Percentiles rank a stretch among this genome's conserved stretches.
phyloP scores from a whole-genome alignment of 768 basidiomycete species.

The Leucogyrophana mollusca region DNA sequence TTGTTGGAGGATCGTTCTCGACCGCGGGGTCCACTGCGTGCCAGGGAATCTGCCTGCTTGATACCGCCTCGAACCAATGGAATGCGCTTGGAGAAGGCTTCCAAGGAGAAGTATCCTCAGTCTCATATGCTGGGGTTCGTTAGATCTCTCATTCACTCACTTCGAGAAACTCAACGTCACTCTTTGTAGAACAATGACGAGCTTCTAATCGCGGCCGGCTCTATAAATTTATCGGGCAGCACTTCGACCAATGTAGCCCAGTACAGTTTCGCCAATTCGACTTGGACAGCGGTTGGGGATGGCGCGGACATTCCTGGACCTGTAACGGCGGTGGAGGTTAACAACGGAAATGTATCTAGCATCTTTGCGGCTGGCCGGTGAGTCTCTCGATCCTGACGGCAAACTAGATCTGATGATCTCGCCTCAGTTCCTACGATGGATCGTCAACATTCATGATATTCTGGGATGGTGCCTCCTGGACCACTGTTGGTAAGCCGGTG shows the following conservation, averaged over 20 bases:
- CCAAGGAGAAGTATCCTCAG: slow-evolving; percentile 73
- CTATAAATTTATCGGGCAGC: slow-evolving; percentile 64
- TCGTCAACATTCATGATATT: slow-evolving; percentile 70
- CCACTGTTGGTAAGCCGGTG: slow-evolving; percentile 49
- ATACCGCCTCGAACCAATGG: slow-evolving; percentile 74
- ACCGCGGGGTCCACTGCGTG: slow-evolving; percentile 76
- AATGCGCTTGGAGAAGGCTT: slow-evolving; percentile 76
- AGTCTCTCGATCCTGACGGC: slow-evolving; percentile 23
- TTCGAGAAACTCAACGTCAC: slow-evolving; percentile 8
- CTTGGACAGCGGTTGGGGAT: slow-evolving; percentile 72
- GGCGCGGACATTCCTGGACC: slow-evolving; percentile 76
- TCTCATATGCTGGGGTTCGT: slow-evolving; percentile 81
- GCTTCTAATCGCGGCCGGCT: slow-evolving; percentile 76
- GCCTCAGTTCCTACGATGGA: slow-evolving; percentile 51
- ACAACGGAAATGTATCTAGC: slow-evolving; percentile 75
- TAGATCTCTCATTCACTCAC: neutral
- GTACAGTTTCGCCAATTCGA: slow-evolving; percentile 67
- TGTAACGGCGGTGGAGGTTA: slow-evolving; percentile 84
- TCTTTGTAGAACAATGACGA: slow-evolving; percentile 58
- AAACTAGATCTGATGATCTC: slow-evolving; percentile 2
- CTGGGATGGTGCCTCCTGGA: slow-evolving; percentile 86
- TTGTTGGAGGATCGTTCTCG: slow-evolving; percentile 88
- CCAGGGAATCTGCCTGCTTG: slow-evolving; percentile 75
- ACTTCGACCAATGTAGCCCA: slow-evolving; percentile 69
- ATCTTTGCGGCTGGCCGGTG: slow-evolving; percentile 90